A percentile compares a stretch with the other conserved stretches of the same genome.
Evolutionary conservation across 306 rosid genomes (phyloP).

Genomic region (Fagus crenata): DNA sequence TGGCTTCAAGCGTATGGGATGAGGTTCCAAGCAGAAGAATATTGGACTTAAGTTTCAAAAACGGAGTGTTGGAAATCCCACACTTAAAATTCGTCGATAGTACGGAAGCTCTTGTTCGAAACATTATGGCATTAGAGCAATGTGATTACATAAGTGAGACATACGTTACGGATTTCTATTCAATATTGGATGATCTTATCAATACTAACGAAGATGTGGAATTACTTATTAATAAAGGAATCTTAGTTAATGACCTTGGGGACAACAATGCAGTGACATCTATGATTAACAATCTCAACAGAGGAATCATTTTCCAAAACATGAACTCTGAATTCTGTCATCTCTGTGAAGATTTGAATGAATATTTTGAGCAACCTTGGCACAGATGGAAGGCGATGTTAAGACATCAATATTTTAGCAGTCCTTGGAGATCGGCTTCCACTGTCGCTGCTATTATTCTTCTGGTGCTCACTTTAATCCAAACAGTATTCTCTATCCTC

Average conservation of each 20-base stretch:
- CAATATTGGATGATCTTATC: not conserved
- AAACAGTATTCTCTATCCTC: slow-evolving; percentile 18
- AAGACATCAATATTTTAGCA: slow-evolving; percentile 28
- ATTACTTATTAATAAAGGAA: slow-evolving; percentile 30
- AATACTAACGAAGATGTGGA: slow-evolving; percentile 5
- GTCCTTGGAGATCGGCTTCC: slow-evolving; percentile 32
- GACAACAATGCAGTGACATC: slow-evolving; percentile 24
- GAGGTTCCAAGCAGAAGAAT: too few relatives aligned
- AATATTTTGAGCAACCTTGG: slow-evolving; percentile 5
- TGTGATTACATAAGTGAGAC: not conserved
- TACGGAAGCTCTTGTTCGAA: not conserved
- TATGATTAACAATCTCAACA: slow-evolving; percentile 27
- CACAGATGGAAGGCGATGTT: slow-evolving; percentile 31
- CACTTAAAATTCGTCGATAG: fast-evolving
- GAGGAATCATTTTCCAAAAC: not conserved
- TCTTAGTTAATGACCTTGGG: slow-evolving; percentile 27
- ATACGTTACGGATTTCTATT: not conserved
- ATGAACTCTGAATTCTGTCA: not conserved
- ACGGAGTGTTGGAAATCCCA: not conserved
- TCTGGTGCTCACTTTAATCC: slow-evolving; percentile 23
- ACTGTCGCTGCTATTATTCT: slow-evolving; percentile 22
- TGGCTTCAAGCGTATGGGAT: too few relatives aligned
- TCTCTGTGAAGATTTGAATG: slow-evolving; percentile 17
- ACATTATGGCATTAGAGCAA: slow-evolving; percentile 15
- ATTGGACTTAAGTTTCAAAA: not conserved